These are phyloP conservation scores for Achaetomiella virescens DNA, from an alignment of 495 filamentous ascomycete species.

Conservation along the genomic window DNA sequence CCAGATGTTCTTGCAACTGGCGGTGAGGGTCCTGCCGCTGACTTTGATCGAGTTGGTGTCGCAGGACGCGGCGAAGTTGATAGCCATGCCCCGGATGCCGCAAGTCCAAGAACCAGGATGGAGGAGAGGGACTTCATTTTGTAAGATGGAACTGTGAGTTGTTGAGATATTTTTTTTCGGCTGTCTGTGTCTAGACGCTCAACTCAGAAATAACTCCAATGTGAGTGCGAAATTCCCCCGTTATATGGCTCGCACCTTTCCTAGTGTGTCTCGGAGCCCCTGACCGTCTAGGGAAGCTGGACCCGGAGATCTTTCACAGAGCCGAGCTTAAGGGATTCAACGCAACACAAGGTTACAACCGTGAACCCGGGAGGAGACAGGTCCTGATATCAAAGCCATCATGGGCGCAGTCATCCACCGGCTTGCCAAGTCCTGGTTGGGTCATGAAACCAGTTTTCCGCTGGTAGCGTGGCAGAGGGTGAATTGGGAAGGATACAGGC, in stretches of 20 bases:
- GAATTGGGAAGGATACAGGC: too few relatives aligned
- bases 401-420: background rate
- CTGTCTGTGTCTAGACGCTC: too few relatives aligned
- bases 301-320: background rate
- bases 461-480: background rate
- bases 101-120: background rate
- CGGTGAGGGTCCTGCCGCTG: slow-evolving; percentile 17
- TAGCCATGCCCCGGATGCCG: slow-evolving; percentile 4
- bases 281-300: background rate
- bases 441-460: background rate
- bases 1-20: slow-evolving; percentile 21
- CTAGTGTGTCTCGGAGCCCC: background rate
- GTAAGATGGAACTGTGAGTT: background rate
- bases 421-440: background rate
- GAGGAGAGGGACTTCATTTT: slow-evolving; percentile 3
- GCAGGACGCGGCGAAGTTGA: slow-evolving; percentile 20
- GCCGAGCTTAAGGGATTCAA: background rate
- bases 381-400: background rate
- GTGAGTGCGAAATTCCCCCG: too few relatives aligned
- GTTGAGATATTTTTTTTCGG: too few relatives aligned
- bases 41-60: slow-evolving; percentile 16
- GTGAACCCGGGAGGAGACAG: background rate
- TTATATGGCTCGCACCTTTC: too few relatives aligned
- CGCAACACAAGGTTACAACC: slow-evolving; percentile 5
- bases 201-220: too few relatives aligned